Conservation (phyloP, 345 rosid species). For the Lepidium didymum region DNA sequence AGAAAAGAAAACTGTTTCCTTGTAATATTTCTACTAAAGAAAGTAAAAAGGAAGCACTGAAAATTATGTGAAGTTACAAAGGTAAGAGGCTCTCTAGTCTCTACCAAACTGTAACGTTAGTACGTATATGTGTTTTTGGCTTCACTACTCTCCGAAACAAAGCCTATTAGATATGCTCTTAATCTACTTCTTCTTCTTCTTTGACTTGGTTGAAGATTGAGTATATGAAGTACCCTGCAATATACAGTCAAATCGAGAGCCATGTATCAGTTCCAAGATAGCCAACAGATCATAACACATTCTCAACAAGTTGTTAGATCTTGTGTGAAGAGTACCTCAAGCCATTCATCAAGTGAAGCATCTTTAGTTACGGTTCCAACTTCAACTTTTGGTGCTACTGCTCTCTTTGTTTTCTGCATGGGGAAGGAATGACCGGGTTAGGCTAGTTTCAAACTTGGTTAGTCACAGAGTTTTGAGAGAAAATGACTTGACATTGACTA, state of each 20-base stretch:
- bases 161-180: not conserved
- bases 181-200: slow-evolving; percentile 73
- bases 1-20: not conserved
- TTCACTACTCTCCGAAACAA: not conserved
- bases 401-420: slow-evolving; percentile 65
- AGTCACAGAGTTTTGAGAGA: not conserved
- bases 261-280: not conserved
- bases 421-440: not conserved
- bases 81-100: slow-evolving; percentile 7
- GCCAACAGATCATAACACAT: not conserved
- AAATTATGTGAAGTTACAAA: slow-evolving; percentile 2
- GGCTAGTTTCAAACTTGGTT: not conserved
- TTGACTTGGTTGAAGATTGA: slow-evolving; percentile 50
- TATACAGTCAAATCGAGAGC: not conserved
- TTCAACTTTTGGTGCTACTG: slow-evolving; percentile 59
- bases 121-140: not conserved
- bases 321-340: slow-evolving; percentile 39
- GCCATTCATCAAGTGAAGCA: slow-evolving; percentile 90
- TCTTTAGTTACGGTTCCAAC: slow-evolving; percentile 68
- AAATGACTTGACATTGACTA: not conserved
- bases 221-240: slow-evolving; percentile 71
- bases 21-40: not conserved
- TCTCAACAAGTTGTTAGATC: not conserved
- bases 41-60: not conserved
- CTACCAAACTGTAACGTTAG: slow-evolving; percentile 15